Evolutionary conservation across 2,329 filamentous ascomycete species (phyloP), one percentile per base, ranked within the genome.

Genomic region (Fusarium incarnatum): DNA sequence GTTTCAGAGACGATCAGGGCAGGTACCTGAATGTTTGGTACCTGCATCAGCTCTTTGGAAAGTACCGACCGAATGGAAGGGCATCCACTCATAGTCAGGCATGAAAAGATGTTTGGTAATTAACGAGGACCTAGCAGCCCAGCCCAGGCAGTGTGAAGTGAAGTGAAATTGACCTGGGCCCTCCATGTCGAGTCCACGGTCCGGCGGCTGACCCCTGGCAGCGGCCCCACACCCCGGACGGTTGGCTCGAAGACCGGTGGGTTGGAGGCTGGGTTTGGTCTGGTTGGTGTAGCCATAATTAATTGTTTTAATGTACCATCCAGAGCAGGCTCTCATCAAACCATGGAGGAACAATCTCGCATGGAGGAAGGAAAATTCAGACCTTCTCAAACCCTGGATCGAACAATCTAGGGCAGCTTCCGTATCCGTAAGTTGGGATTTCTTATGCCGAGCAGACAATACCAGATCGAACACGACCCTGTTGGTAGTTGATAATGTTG

Each of bases 181-280:
- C 53, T 53, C 49, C 49, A 53, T 59, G 56, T 63, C 57, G 49
- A 68, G 55, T 61, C 15, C 54, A 50, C 62, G 54, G 50, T 64
- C 48, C 54, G 57, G 62, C 56, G 64, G 67, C 62, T 72, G 60
- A 57, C 50, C 68, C 72, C 70, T 65, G 58, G 60, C 60, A 64
- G 57, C 70, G 72, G 73, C 73, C 73, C 73, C 72, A 75, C 72
- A 63, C 70, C 61, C 73, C 73, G 73, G 66, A 64, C 62, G 68
- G 54, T 65, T 75, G 66, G 71, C 60, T 70, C 62, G 37, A 72
- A 65, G 61, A 53, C 60, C 53, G 42, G 61, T 72, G 67, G 58
- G 47, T 67, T 71, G 68, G 71, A 55, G 67, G 61, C 16, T 47
- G 56, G 56, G 40, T 34, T 46, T 44, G 52, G 28, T 20, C 41